Base-by-base conservation (phyloP, 2,329 filamentous ascomycete genomes). In the Fusarium tanahbumbuense region DNA sequence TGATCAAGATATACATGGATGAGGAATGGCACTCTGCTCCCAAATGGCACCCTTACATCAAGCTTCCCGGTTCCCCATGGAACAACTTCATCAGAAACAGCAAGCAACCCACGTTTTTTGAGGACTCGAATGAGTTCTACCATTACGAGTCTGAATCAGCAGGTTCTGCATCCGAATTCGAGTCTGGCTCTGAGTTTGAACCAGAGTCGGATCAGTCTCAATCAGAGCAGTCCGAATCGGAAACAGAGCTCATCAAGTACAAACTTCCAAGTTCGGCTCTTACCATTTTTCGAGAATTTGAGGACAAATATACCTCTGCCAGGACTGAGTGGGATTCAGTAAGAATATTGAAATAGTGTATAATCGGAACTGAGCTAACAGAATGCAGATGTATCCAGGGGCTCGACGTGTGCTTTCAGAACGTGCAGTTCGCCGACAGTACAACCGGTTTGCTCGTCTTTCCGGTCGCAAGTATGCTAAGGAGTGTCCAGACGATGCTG, bases 11-110 rank as follows among this genome's bases (percentile, higher is more conserved):
- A 13, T 67, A 57, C 15, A 27, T 52, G n/a, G 56, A 34, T 13
- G 41, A 58, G 3, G 22, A 34, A 9, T 75, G 67, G 68, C 57
- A 50, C 20, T 30, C 55, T 16, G 57, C 64, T 5, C 67, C 70
- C 12, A 44, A 56, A 53, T 74, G 70, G 64, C 70, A 75, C 27
- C 73, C 73, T 20, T 67, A 46, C 44, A 67, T 44, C 49, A 63
- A 53, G 15, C 50, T 70, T 3, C 72, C 71, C 12, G 73, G 73
- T 7, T 73, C 72, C 12, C 56, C 66, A 20, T 75, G 73, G 73
- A 75, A 75, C 56, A 73, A 71, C 30, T 74, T 67, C 46, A 64
- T 75, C 44, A 70, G 47, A 30, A 75, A 75, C 45, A 47, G 40
- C 20, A 32, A 45, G 5, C 40, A 47, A 16, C 49, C 64, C 53